Percentiles rank a stretch among this genome's conserved stretches.
phyloP scores from a whole-genome alignment of 495 filamentous ascomycete genomes.

The Lophiostoma macrostomum region DNA sequence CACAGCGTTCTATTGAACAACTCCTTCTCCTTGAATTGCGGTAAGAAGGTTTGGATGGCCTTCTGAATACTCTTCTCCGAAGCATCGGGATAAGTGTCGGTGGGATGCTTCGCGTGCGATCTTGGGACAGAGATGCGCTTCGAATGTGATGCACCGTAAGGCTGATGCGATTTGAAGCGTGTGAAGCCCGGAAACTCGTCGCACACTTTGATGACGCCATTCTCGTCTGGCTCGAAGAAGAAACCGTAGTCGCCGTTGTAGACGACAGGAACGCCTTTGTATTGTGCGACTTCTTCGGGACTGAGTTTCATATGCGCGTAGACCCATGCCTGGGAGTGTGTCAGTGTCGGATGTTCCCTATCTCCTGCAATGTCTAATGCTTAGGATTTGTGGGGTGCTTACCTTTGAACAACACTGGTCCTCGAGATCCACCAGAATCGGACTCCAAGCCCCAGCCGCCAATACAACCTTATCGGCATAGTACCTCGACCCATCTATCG shows the following conservation, averaged over 20 bases:
- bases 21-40: background rate
- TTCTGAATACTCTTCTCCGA: background rate
- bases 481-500: conserved; percentile 2
- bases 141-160: background rate
- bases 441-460: conserved; percentile 8
- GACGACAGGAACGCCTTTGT: conserved; percentile 2
- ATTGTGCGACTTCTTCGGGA: background rate
- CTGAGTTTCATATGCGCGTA: conserved; percentile 5
- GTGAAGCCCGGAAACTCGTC: conserved; percentile 13
- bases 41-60: conserved; percentile 3
- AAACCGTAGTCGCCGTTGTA: conserved; percentile 9
- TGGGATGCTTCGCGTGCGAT: conserved; percentile 10
- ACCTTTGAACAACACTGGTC: conserved; percentile 10
- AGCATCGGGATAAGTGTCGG: conserved; percentile 6
- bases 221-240: conserved; percentile 12
- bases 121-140: conserved; percentile 3
- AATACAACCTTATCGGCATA: conserved; percentile 8
- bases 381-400: too few relatives aligned
- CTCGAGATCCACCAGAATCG: background rate
- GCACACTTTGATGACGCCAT: conserved; percentile 7
- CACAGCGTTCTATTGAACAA: conserved; percentile 2
- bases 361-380: too few relatives aligned
- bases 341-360: background rate
- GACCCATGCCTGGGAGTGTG: background rate
- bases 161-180: conserved; percentile 5